These are phyloP conservation scores for Uronychia setigera DNA, from an alignment of 73 alveolate genomes.

Conservation along the genomic window DNA sequence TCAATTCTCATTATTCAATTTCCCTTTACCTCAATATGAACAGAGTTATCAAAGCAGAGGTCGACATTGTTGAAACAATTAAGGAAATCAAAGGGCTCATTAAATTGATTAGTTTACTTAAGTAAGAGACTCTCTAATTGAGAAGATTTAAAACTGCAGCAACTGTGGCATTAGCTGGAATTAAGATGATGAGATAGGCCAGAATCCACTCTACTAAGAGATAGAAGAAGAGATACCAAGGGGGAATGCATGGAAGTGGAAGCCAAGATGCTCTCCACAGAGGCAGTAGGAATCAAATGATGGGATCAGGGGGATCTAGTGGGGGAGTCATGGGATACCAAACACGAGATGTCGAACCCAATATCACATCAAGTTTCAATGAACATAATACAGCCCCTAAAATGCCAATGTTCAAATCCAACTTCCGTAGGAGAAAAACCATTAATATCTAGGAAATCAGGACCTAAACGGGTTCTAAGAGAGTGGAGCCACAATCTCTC, in stretches of 20 bases:
- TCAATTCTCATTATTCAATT: conserved; percentile 44
- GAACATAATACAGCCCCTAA: conserved; percentile 6
- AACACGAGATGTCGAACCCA: neutral
- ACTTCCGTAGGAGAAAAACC: too few relatives aligned
- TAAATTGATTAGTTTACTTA: conserved; percentile 38
- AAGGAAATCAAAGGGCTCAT: conserved; percentile 39
- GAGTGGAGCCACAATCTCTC: too few relatives aligned
- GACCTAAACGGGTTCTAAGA: too few relatives aligned
- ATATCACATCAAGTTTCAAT: neutral
- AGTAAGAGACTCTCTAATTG: neutral
- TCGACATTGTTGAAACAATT: conserved; percentile 58
- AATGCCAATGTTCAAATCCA: conserved; percentile 1
- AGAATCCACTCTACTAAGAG: conserved; percentile 46
- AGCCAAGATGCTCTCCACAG: neutral
- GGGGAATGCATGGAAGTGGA: too few relatives aligned
- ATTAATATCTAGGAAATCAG: too few relatives aligned
- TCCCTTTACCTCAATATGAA: conserved; percentile 65
- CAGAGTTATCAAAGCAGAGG: conserved; percentile 67
- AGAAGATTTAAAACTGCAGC: conserved; percentile 10
- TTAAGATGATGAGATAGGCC: conserved; percentile 45
- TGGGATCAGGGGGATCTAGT: too few relatives aligned
- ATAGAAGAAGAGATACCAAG: conserved; percentile 3
- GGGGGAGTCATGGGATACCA: too few relatives aligned
- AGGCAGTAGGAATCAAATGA: neutral
- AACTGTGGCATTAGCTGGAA: neutral